Conservation (phyloP, 805 yeast species). For the Barnettozyma wickerhamii region DNA sequence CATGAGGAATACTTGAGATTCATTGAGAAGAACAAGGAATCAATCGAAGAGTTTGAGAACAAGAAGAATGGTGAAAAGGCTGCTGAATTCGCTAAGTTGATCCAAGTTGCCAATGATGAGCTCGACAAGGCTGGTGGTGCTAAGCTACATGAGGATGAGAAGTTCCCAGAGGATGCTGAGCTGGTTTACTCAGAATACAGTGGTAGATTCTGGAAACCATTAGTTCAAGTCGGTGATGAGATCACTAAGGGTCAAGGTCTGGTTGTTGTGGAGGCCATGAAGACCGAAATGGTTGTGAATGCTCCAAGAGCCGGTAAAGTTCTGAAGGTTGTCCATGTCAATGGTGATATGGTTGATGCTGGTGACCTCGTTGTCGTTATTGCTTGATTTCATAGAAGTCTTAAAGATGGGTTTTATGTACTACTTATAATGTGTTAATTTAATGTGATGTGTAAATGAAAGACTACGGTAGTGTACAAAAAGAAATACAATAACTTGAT, state of each 20-base stretch:
- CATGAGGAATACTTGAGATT: conserved; percentile 74
- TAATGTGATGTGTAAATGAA: no score
- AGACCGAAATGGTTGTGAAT: conserved; percentile 89
- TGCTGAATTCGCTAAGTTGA: conserved; percentile 79
- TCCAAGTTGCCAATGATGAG: conserved; percentile 77
- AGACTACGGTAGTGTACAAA: no score
- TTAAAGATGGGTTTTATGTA: no score
- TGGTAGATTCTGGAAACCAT: conserved; percentile 96
- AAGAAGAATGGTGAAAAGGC: conserved; percentile 76
- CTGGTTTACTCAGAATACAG: conserved; percentile 90
- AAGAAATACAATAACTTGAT: no score
- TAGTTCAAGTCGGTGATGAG: conserved; percentile 71
- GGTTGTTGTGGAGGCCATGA: conserved; percentile 95
- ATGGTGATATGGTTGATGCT: conserved; percentile 96
- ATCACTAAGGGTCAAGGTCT: conserved; percentile 75
- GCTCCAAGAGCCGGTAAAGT: conserved; percentile 73
- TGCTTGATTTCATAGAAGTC: conserved; percentile 34
- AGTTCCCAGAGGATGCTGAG: conserved; percentile 74
- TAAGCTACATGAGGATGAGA: conserved; percentile 42
- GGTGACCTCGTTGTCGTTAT: conserved; percentile 92
- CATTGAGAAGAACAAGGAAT: conserved; percentile 67
- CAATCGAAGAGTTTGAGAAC: conserved; percentile 64
- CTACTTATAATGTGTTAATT: no score
- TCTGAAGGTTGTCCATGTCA: conserved; percentile 64
- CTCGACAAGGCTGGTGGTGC: conserved; percentile 50